These are phyloP conservation scores for Vigna hirtella DNA, from an alignment of 306 rosid species.

Conservation along the genomic window DNA sequence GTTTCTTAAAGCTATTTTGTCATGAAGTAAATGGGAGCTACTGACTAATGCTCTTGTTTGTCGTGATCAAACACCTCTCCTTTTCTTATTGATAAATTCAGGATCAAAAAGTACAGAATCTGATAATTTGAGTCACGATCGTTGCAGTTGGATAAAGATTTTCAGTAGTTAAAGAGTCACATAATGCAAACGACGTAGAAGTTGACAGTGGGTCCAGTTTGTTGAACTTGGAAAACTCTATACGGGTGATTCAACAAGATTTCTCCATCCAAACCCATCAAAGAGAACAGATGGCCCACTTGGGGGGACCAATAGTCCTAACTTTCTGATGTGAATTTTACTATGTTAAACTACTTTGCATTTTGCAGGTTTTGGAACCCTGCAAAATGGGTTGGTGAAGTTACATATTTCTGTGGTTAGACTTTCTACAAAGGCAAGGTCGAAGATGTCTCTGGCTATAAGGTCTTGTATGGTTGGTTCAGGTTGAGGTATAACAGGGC, in stretches of 20 bases:
- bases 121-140: conserved; percentile 45
- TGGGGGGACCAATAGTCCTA: conserved; percentile 31
- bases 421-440: no score
- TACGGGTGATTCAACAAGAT: conserved; percentile 44
- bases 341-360: background rate
- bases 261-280: conserved; percentile 53
- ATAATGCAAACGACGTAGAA: conserved; percentile 41
- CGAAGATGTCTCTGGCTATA: no score
- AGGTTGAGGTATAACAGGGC: no score
- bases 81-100: conserved; percentile 28
- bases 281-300: background rate
- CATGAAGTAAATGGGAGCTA: conserved; percentile 11
- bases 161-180: conserved; percentile 53
- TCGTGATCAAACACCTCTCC: conserved; percentile 19
- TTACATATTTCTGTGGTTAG: no score
- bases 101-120: conserved; percentile 22
- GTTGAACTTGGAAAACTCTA: conserved; percentile 54
- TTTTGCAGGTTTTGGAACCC: background rate
- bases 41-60: background rate
- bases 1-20: conserved; percentile 7
- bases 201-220: conserved; percentile 58
- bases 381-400: no score
- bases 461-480: no score
- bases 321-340: conserved; percentile 2
- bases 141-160: conserved; percentile 42